Conservation (phyloP, 495 filamentous ascomycete species). For the Elaphomyces granulatus region DNA sequence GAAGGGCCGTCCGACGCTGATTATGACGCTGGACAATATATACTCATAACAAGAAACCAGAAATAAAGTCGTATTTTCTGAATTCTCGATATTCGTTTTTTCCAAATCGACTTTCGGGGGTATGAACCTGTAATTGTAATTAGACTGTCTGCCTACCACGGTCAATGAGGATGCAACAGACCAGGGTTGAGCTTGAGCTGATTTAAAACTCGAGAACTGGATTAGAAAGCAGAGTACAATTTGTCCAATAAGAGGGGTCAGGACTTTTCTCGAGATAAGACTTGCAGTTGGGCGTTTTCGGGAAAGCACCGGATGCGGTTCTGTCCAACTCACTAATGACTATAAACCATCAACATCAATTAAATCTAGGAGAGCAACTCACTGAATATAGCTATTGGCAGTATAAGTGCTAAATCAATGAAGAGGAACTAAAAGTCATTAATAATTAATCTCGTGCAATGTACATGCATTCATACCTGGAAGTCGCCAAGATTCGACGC, state of each 20-base stretch:
- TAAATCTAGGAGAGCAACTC: slow-evolving; percentile 15
- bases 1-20: slow-evolving; percentile 83
- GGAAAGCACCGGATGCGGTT: slow-evolving; percentile 61
- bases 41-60: slow-evolving; percentile 89
- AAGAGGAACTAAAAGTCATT: slow-evolving; percentile 54
- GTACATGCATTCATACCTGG: slow-evolving; percentile 39
- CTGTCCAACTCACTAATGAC: slow-evolving; percentile 77
- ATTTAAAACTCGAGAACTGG: slow-evolving; percentile 57
- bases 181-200: slow-evolving; percentile 67
- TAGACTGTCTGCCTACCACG: slow-evolving; percentile 3
- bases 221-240: slow-evolving; percentile 67
- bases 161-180: no score
- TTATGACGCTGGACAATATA: slow-evolving; percentile 70
- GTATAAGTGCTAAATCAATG: slow-evolving; percentile 83
- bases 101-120: slow-evolving; percentile 61
- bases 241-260: slow-evolving; percentile 81
- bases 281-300: slow-evolving; percentile 82
- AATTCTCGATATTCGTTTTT: slow-evolving; percentile 74
- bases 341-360: not conserved
- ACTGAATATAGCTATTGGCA: slow-evolving; percentile 96
- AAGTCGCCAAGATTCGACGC: slow-evolving; percentile 96
- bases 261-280: slow-evolving; percentile 83
- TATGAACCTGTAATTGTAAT: slow-evolving; percentile 44
- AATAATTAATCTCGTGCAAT: slow-evolving; percentile 8
- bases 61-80: slow-evolving; percentile 83